phyloP scores from a whole-genome alignment of 805 yeast genomes.

The Suhomyces pyralidae region DNA sequence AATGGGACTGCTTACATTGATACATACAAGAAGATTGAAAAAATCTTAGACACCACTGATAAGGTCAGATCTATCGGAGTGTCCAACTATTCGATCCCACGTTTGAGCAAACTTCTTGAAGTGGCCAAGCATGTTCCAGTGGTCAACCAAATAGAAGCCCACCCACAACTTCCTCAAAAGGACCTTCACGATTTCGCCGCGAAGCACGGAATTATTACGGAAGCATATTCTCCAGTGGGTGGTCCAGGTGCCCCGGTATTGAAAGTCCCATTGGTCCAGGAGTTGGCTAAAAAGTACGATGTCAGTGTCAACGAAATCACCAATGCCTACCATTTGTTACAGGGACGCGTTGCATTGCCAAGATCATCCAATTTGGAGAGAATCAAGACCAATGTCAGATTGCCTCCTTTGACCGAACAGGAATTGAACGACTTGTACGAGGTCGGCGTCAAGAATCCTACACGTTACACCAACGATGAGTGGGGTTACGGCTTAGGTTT shows the following conservation, averaged over 20 bases:
- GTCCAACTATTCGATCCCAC: slow-evolving; percentile 44
- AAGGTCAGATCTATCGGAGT: slow-evolving; percentile 56
- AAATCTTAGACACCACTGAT: slow-evolving; percentile 20
- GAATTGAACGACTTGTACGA: slow-evolving; percentile 34
- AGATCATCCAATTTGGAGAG: slow-evolving; percentile 70
- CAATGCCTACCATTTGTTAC: slow-evolving; percentile 57
- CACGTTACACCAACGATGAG: slow-evolving; percentile 29
- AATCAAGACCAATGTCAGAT: slow-evolving; percentile 39
- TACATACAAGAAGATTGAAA: slow-evolving; percentile 29
- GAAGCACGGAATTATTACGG: slow-evolving; percentile 37
- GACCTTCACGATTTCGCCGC: slow-evolving; percentile 40
- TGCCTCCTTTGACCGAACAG: slow-evolving; percentile 34
- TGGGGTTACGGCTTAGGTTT: slow-evolving; percentile 40
- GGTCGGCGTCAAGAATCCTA: slow-evolving; percentile 28
- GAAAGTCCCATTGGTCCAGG: slow-evolving; percentile 46
- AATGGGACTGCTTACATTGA: slow-evolving; percentile 30
- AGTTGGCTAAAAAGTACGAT: slow-evolving; percentile 55
- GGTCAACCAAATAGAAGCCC: slow-evolving; percentile 48
- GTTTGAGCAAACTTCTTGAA: slow-evolving; percentile 31
- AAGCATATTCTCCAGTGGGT: slow-evolving; percentile 66
- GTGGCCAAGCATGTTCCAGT: slow-evolving; percentile 47
- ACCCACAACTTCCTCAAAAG: slow-evolving; percentile 34
- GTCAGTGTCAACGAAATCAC: slow-evolving; percentile 55
- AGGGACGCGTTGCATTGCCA: slow-evolving; percentile 63
- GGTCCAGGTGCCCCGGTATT: slow-evolving; percentile 62